Conservation (phyloP, 495 filamentous ascomycete species). For the Alectoria sarmentosa region DNA sequence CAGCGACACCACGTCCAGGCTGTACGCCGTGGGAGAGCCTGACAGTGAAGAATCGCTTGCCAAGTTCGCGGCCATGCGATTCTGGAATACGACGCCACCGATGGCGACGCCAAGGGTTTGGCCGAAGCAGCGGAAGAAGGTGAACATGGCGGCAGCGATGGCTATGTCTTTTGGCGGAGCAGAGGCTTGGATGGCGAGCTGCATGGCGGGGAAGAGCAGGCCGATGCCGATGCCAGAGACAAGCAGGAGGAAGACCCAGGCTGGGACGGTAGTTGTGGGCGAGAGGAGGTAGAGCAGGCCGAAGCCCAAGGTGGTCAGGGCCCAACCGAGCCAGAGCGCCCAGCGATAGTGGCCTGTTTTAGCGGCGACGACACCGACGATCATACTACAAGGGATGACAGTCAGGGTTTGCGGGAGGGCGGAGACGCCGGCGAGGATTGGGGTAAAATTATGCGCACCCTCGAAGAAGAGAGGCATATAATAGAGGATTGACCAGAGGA, state of each 20-base stretch:
- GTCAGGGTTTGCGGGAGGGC: slow-evolving; percentile 51
- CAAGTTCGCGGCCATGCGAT: slow-evolving; percentile 37
- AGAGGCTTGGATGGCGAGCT: slow-evolving; percentile 44
- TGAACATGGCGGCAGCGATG: slow-evolving; percentile 48
- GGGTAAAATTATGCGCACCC: slow-evolving; percentile 44
- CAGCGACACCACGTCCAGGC: slow-evolving; percentile 30
- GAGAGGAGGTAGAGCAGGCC: slow-evolving; percentile 42
- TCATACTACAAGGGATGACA: slow-evolving; percentile 37
- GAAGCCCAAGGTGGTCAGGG: slow-evolving; percentile 38
- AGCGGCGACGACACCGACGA: slow-evolving; percentile 41
- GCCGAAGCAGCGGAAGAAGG: slow-evolving; percentile 48
- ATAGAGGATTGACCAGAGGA: slow-evolving; percentile 49
- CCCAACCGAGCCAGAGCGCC: slow-evolving; percentile 49
- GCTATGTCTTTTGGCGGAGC: slow-evolving; percentile 41
- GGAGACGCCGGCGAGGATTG: slow-evolving; percentile 50
- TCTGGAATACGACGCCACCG: too few species aligned
- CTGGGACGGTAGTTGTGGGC: slow-evolving; percentile 34
- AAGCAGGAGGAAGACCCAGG: slow-evolving; percentile 46
- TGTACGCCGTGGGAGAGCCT: slow-evolving; percentile 30
- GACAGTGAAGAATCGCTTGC: slow-evolving; percentile 29
- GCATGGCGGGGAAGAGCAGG: slow-evolving; percentile 30
- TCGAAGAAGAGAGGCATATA: slow-evolving; percentile 57
- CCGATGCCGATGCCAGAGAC: slow-evolving; percentile 43
- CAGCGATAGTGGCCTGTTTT: slow-evolving; percentile 45
- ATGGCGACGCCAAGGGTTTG: slow-evolving; percentile 52